Conservation (phyloP, 148 eudicot genomes). For the Silene uniflora region DNA sequence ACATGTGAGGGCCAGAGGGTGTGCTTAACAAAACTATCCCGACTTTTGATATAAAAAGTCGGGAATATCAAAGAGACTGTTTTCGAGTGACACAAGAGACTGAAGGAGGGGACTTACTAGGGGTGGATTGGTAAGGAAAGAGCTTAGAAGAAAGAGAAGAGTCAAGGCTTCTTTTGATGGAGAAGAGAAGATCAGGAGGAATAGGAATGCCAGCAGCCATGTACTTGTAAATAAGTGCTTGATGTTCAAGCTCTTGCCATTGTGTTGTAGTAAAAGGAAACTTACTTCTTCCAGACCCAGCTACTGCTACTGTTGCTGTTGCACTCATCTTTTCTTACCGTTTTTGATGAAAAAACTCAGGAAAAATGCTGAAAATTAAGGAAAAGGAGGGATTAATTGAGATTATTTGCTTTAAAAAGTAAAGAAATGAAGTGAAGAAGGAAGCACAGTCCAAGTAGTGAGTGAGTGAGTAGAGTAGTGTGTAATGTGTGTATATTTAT, state of each 20-base stretch:
- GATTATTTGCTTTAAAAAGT: not conserved
- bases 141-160: conserved; percentile 58
- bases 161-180: conserved; percentile 62
- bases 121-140: conserved; percentile 61
- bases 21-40: not conserved
- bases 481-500: not conserved
- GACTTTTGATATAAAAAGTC: not conserved
- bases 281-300: conserved; percentile 26
- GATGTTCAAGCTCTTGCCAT: conserved; percentile 94
- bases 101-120: conserved; percentile 34
- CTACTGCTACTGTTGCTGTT: conserved; percentile 10
- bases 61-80: not conserved
- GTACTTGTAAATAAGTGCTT: conserved; percentile 85
- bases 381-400: too few species aligned
- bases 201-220: conserved; percentile 89
- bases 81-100: not conserved
- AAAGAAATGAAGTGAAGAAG: not conserved
- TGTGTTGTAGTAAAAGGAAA: conserved; percentile 85
- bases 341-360: not conserved
- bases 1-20: too few species aligned
- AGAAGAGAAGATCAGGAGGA: conserved; percentile 84
- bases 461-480: not conserved
- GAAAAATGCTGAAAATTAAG: not conserved
- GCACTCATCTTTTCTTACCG: conserved; percentile 16
- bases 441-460: not conserved